Evolutionary conservation across 139 green algal genomes (phyloP).

Genomic region (Microglena sp.): DNA sequence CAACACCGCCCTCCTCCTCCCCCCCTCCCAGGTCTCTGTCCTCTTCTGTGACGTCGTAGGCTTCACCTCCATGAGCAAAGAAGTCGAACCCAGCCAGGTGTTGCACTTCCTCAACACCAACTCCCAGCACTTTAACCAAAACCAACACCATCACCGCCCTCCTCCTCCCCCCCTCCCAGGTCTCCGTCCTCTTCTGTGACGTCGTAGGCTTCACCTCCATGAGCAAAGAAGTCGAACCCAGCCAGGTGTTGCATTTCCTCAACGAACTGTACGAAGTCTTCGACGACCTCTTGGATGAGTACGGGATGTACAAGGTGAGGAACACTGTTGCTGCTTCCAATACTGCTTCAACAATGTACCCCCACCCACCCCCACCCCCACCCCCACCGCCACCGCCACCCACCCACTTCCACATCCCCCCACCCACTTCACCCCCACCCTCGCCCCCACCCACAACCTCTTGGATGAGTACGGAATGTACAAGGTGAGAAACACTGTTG

Average conservation of each 20-base stretch:
- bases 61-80: constrained; percentile 39
- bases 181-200: constrained; percentile 25
- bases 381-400: no score
- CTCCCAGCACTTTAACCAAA: no score
- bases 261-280: constrained; percentile 39
- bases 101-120: constrained; percentile 48
- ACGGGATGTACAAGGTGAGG: constrained; percentile 47
- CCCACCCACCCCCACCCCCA: no score
- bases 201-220: constrained; percentile 25
- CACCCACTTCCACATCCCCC: no score
- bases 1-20: no score
- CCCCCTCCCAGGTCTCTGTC: constrained; percentile 24
- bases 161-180: no score
- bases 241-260: constrained; percentile 42
- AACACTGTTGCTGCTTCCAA: no score
- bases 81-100: constrained; percentile 32
- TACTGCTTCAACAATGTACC: no score
- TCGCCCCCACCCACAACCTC: no score
- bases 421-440: no score
- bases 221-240: constrained; percentile 12
- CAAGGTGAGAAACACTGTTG: no score
- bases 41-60: constrained; percentile 31
- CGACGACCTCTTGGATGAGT: constrained; percentile 33
- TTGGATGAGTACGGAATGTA: constrained; percentile 40
- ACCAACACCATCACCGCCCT: no score